A percentile compares a stretch with the other conserved stretches of the same genome.
Conservation (phyloP, 2,329 filamentous ascomycete genomes). For the Pestalotiopsis sp. region DNA sequence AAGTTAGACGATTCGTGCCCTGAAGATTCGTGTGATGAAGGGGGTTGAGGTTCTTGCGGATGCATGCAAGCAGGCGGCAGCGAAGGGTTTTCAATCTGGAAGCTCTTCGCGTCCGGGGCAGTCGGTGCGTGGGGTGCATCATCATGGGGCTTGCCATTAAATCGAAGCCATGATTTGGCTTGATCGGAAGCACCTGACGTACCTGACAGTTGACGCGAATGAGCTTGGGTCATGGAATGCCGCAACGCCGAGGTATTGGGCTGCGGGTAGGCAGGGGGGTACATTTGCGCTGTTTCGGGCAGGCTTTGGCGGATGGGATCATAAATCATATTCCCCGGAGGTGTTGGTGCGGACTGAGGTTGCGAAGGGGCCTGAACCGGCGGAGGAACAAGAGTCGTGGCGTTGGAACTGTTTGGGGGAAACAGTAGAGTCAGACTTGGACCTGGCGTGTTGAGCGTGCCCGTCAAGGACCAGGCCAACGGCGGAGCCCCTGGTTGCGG, state of each 20-base stretch:
- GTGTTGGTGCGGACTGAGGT: constrained; percentile 46
- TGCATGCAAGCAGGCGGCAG: constrained; percentile 23
- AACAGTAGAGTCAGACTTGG: constrained; percentile 84
- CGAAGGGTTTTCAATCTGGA: constrained; percentile 28
- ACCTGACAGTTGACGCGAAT: constrained; percentile 1
- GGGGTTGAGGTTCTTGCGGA: constrained; percentile 36
- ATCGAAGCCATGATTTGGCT: constrained; percentile 20
- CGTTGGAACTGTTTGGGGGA: constrained; percentile 12
- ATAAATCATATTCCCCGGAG: constrained; percentile 62
- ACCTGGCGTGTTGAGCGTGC: constrained; percentile 82
- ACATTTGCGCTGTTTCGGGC: constrained; percentile 50
- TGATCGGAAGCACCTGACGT: constrained; percentile 7
- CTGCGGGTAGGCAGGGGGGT: constrained; percentile 52
- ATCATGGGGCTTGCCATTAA: constrained; percentile 28
- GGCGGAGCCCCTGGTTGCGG: constrained; percentile 36
- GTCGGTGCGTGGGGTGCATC: constrained; percentile 34
- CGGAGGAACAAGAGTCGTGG: constrained; percentile 48
- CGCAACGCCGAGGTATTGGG: constrained; percentile 50
- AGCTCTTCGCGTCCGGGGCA: constrained; percentile 29
- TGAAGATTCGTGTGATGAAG: constrained; percentile 43
- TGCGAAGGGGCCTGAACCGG: constrained; percentile 17
- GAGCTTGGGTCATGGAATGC: constrained; percentile 38
- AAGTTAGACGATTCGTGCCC: constrained; percentile 44
- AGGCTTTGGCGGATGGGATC: constrained; percentile 61
- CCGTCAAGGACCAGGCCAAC: constrained; percentile 86